Conservation (phyloP, 2,329 filamentous ascomycete species). For the Monosporascus sp. region DNA sequence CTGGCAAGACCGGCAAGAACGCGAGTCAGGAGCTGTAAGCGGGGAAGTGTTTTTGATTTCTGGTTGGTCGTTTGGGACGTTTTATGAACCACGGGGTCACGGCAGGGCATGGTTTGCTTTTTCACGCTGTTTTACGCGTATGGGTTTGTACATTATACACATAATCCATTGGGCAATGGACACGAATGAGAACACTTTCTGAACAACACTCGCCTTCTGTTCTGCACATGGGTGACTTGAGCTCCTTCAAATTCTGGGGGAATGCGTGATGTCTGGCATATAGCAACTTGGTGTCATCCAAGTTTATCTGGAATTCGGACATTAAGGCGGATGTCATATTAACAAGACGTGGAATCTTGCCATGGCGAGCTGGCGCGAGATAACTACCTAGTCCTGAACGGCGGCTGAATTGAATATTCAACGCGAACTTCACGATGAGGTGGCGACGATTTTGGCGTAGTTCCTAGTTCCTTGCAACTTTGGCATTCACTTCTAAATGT, state of each 20-base stretch:
- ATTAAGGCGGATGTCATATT: no score
- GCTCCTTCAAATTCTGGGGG: not conserved
- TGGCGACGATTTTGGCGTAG: not conserved
- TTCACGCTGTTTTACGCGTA: constrained; percentile 42
- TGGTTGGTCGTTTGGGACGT: constrained; percentile 60
- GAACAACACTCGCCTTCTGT: constrained; percentile 23
- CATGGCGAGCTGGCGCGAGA: no score
- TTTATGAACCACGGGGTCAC: constrained; percentile 78
- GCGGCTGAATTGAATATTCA: not conserved
- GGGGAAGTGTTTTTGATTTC: constrained; percentile 48
- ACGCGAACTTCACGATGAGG: not conserved
- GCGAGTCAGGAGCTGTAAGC: constrained; percentile 90
- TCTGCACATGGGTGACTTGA: not conserved
- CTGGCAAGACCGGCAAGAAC: constrained; percentile 87
- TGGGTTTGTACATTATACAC: constrained; percentile 62
- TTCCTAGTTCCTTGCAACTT: constrained; percentile 6
- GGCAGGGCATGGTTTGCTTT: constrained; percentile 68
- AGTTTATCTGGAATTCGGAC: not conserved
- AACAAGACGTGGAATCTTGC: no score
- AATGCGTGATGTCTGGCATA: not conserved
- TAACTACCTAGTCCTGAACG: no score
- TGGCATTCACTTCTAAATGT: constrained; percentile 11
- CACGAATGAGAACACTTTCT: constrained; percentile 57
- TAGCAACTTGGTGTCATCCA: not conserved
- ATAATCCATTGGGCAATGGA: constrained; percentile 65